Evolutionary conservation across 352 stramenopile species (phyloP).

Genomic region (Phytophthora boehmeriae): DNA sequence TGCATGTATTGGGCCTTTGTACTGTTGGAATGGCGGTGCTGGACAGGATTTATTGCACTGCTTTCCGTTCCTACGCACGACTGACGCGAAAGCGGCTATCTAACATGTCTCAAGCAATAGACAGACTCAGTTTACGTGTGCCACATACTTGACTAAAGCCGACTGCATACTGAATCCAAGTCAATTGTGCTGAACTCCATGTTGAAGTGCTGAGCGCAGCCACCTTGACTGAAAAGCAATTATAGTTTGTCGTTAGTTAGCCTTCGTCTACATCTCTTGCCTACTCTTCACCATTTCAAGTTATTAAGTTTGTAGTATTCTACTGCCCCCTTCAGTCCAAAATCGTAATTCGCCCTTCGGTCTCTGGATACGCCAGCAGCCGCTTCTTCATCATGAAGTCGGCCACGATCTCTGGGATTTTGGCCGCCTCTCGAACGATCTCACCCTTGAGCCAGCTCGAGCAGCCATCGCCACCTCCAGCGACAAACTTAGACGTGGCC

Average conservation of each 20-base stretch:
- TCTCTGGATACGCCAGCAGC: constrained; percentile 61
- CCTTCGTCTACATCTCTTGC: too few species aligned
- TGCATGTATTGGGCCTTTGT: too few species aligned
- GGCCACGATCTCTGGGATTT: constrained; percentile 56
- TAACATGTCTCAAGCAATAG: background rate
- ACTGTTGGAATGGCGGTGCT: too few species aligned
- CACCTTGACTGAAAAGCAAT: too few species aligned
- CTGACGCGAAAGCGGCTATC: too few species aligned
- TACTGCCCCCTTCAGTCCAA: constrained; percentile 44
- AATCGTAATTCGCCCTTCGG: constrained; percentile 66
- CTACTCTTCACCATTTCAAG: too few species aligned
- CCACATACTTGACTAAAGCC: background rate
- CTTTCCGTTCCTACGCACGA: too few species aligned
- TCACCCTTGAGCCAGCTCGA: constrained; percentile 70
- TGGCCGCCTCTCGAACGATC: constrained; percentile 51
- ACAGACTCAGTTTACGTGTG: background rate
- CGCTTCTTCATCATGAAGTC: constrained; percentile 74
- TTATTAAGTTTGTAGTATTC: too few species aligned
- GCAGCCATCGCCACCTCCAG: constrained; percentile 76
- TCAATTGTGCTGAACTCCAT: too few species aligned
- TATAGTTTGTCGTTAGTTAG: too few species aligned
- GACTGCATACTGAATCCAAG: background rate
- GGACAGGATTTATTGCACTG: too few species aligned
- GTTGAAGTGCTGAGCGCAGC: too few species aligned
- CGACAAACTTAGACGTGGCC: constrained; percentile 84